Percentiles rank a stretch among this genome's conserved stretches.
Evolutionary conservation across 768 basidiomycete genomes (phyloP).

Genomic region (Boletus sp.): DNA sequence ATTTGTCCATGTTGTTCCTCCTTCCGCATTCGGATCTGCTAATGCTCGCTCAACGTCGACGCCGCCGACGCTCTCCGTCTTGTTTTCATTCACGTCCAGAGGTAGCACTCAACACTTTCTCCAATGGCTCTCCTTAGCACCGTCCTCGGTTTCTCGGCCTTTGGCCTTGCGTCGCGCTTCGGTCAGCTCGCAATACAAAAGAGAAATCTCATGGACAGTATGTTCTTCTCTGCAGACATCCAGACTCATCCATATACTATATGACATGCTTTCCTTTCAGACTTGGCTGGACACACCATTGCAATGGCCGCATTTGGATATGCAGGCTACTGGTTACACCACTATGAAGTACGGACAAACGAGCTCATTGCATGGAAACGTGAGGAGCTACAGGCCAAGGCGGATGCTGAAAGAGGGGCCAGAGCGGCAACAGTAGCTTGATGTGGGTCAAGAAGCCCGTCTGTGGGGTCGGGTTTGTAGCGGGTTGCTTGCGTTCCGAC

Average conservation of each 20-base stretch:
- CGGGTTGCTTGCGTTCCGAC: neutral
- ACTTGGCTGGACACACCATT: slow-evolving; percentile 68
- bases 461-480: neutral
- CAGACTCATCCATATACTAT: neutral
- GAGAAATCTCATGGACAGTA: slow-evolving; percentile 77
- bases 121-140: slow-evolving; percentile 67
- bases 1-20: slow-evolving; percentile 25
- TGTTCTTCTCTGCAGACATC: slow-evolving; percentile 32
- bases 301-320: slow-evolving; percentile 70
- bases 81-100: neutral
- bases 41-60: neutral
- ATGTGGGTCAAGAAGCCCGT: slow-evolving; percentile 7
- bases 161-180: slow-evolving; percentile 80
- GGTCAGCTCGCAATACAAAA: slow-evolving; percentile 87
- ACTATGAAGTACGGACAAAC: slow-evolving; percentile 61
- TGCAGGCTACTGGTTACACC: slow-evolving; percentile 72
- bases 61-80: slow-evolving; percentile 5
- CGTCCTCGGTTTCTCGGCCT: slow-evolving; percentile 73
- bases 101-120: neutral
- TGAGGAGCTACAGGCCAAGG: slow-evolving; percentile 53
- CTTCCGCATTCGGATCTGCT: slow-evolving; percentile 14
- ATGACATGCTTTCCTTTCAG: slow-evolving; percentile 37
- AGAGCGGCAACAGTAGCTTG: slow-evolving; percentile 21
- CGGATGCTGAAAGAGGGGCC: slow-evolving; percentile 22
- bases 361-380: slow-evolving; percentile 65